Base-by-base conservation (phyloP, 2,329 filamentous ascomycete species). In the Fonsecaea pugnacius region DNA sequence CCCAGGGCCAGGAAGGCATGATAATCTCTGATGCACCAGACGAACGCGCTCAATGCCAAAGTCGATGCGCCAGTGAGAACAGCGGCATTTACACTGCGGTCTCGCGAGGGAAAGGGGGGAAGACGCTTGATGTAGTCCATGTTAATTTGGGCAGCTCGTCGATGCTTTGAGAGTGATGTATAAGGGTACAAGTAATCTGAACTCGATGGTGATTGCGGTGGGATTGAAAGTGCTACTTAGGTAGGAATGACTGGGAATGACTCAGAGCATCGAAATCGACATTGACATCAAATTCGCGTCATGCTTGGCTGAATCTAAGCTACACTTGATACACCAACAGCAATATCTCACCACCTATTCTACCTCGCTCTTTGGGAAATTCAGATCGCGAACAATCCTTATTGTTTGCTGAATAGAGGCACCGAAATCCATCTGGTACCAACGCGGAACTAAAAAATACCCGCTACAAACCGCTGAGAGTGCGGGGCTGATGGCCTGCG, bases 1-100 rank as follows among this genome's bases (percentile, higher is more conserved):
- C 76, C 76, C 43, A 77, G 75, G 27, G 71, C 71, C 8, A 72
- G 63, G 64, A 74, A 78, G n/a, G 65, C 67, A 14, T 64, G 66
- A 62, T 78, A 78, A 63, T 78, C 73, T 58, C 70, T 71, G 40
- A 58, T 40, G 24, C 58, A 60, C 58, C 58, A 60, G 35, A 54
- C 16, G 24, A 54, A 1, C 2, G 58, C 50, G 50, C 58, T 30
- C 36, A 60, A 21, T 36, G 53, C 35, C 14, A 40, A 4, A 35
- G 53, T 56, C 21, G 53, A 36, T 10, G 33, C 8, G 4, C 53
- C 53, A 16, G 53, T 40, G 7, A 56, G 14, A 6, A 27, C 32
- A 7, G 36, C 35, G 4, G 38, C 50, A 24, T 21, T 32, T 21
- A 27, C 10, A 21, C 33, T 50, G 33, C 46, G 21, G 12, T 60